Base-by-base conservation (phyloP, 2,329 filamentous ascomycete species). In the Alternaria dauci region DNA sequence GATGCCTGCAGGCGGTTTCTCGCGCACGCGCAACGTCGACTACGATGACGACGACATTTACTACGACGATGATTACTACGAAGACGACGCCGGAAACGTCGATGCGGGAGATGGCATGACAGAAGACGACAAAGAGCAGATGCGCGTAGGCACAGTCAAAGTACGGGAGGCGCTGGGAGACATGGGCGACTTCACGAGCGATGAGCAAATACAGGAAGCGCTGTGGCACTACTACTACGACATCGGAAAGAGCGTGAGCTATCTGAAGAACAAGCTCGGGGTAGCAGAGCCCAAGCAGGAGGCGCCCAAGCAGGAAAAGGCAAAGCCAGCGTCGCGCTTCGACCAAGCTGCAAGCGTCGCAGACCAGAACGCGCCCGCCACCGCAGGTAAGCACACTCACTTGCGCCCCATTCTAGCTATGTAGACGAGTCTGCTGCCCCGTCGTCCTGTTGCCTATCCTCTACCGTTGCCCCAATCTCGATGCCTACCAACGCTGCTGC, bases 221-320 rank as follows among this genome's bases (percentile, higher is more conserved):
- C 80, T 99, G 16, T 98, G 93, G 93, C 88, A 99, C 79, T 97
- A 97, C 79, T 98, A 94, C 78, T 98, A 94, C 76, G 94, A 99
- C 71, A 84, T 97, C 30, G 90, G 89, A 58, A 97, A 97, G 79
- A 88, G 92, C 1, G 90, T 96, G 38, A 84, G 86, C 58, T 97
- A 96, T 74, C 80, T 99, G 59, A 86, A 88, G 64, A 91, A 89
- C 84, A 89, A 68, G 43, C 28, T 59, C 3, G 59, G 59, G 4
- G 25, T 44, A 38, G 54, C 67, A 72, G 44, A 67, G 23, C 70
- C 71, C 3, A 77, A 72, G 60, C 55, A 66, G 25, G 63, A 67
- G 7, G 36, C 70, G 32, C 69, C 73, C 12, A 79, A 80, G 67
- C 80, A 79, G 62, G 72, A 76, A 28, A 83, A 82, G 67, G 62